Percentiles rank a stretch among this genome's conserved stretches.
phyloP scores from a whole-genome alignment of 495 filamentous ascomycete species.

The Neurospora cerealis region DNA sequence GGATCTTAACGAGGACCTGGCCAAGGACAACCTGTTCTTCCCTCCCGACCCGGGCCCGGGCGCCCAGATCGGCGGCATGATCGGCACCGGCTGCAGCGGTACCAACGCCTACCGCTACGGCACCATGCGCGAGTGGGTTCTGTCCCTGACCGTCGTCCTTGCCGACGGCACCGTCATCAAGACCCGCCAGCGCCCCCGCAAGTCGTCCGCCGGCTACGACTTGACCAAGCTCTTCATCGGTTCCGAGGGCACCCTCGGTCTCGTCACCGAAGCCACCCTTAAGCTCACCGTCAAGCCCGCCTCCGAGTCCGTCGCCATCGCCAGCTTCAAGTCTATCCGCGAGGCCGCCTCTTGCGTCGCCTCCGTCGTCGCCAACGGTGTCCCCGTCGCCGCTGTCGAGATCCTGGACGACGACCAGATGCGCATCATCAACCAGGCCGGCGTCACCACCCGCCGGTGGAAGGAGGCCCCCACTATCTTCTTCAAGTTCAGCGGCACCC shows the following conservation, averaged over 20 bases:
- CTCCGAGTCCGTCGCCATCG: constrained; percentile 72
- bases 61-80: constrained; percentile 91
- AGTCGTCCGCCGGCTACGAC: constrained; percentile 81
- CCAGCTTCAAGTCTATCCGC: constrained; percentile 65
- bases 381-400: constrained; percentile 83
- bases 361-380: constrained; percentile 65
- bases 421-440: constrained; percentile 77
- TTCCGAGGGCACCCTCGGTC: constrained; percentile 66
- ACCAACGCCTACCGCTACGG: constrained; percentile 93
- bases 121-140: constrained; percentile 94
- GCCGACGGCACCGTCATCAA: constrained; percentile 90
- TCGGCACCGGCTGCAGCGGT: constrained; percentile 86
- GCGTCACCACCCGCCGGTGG: constrained; percentile 63
- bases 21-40: constrained; percentile 63
- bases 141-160: constrained; percentile 81
- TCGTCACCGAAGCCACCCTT: constrained; percentile 69
- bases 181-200: constrained; percentile 65
- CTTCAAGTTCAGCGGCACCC: constrained; percentile 86
- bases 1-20: constrained; percentile 60
- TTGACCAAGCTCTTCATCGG: constrained; percentile 74
- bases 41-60: constrained; percentile 75
- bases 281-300: constrained; percentile 75
- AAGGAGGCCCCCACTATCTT: constrained; percentile 77
- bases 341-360: constrained; percentile 75
- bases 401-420: constrained; percentile 92